phyloP scores from a whole-genome alignment of 176 grass and related monocot genomes.

The Eremochloa ophiuroides region DNA sequence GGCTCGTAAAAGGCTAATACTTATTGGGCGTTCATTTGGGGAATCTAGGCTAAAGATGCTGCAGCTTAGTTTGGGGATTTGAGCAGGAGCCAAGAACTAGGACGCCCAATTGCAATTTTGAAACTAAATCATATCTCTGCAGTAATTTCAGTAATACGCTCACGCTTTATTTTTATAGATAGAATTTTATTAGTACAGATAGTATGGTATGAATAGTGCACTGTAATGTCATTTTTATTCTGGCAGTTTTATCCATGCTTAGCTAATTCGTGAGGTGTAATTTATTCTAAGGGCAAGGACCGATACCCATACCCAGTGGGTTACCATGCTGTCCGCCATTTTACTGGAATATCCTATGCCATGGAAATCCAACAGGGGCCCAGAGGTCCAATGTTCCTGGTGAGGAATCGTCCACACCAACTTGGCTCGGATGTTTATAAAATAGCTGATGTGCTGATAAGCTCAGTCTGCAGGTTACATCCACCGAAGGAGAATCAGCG shows the following conservation, averaged over 20 bases:
- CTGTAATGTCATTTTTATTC: background rate
- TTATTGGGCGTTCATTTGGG: background rate
- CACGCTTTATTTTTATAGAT: background rate
- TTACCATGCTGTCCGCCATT: constrained; percentile 61
- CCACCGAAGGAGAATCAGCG: constrained; percentile 47
- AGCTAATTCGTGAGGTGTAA: background rate
- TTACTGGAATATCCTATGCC: constrained; percentile 51
- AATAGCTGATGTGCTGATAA: background rate
- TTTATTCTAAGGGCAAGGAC: constrained; percentile 64
- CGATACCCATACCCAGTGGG: constrained; percentile 77
- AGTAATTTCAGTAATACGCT: background rate
- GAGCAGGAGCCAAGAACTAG: background rate
- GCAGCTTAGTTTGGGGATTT: background rate
- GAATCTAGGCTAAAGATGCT: background rate
- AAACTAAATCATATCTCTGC: background rate
- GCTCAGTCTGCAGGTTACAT: constrained; percentile 55
- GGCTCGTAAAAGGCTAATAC: background rate
- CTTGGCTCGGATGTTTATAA: background rate
- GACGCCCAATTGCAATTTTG: background rate
- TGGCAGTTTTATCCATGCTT: background rate
- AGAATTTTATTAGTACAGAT: background rate
- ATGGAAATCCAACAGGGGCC: constrained; percentile 76
- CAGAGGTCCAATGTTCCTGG: constrained; percentile 75
- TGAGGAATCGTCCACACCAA: constrained; percentile 12
- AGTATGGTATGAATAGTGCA: background rate